A percentile compares a stretch with the other conserved stretches of the same genome.
Conservation (phyloP, 306 rosid genomes). For the Begonia masoniana region DNA sequence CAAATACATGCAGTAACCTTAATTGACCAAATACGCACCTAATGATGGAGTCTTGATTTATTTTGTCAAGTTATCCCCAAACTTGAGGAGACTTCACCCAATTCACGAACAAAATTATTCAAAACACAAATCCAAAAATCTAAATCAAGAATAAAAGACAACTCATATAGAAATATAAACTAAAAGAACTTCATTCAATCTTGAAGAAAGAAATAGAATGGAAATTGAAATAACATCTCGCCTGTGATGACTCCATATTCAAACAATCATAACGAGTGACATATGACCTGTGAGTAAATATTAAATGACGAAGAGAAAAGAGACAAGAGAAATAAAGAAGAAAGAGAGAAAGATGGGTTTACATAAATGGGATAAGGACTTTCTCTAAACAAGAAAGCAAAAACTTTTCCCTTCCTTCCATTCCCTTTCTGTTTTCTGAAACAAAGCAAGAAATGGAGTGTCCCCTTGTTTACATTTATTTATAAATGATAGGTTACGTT, state of each 20-base stretch:
- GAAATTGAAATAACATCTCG: not conserved
- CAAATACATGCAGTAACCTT: too few relatives aligned
- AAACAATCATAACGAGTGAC: not conserved
- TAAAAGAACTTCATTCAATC: slow-evolving; percentile 4
- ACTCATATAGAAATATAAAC: slow-evolving; percentile 2
- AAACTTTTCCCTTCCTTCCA: slow-evolving; percentile 13
- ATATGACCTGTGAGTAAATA: not conserved
- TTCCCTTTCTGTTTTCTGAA: slow-evolving; percentile 13
- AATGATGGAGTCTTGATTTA: too few relatives aligned
- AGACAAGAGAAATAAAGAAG: slow-evolving; percentile 3
- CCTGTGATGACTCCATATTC: not conserved
- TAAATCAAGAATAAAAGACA: not conserved
- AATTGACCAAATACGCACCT: too few relatives aligned
- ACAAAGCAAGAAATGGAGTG: slow-evolving; percentile 63
- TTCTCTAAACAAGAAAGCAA: slow-evolving; percentile 25
- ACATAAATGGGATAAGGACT: slow-evolving; percentile 25
- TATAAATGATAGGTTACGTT: not conserved
- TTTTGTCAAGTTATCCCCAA: too few relatives aligned
- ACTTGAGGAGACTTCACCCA: too few relatives aligned
- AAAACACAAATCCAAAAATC: not conserved
- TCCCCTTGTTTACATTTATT: not conserved
- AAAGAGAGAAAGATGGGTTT: slow-evolving; percentile 14
- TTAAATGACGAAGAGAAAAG: not conserved
- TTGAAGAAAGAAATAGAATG: not conserved
- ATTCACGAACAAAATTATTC: too few relatives aligned